phyloP scores from a whole-genome alignment of 768 basidiomycete genomes.

The Boletus bicolor region DNA sequence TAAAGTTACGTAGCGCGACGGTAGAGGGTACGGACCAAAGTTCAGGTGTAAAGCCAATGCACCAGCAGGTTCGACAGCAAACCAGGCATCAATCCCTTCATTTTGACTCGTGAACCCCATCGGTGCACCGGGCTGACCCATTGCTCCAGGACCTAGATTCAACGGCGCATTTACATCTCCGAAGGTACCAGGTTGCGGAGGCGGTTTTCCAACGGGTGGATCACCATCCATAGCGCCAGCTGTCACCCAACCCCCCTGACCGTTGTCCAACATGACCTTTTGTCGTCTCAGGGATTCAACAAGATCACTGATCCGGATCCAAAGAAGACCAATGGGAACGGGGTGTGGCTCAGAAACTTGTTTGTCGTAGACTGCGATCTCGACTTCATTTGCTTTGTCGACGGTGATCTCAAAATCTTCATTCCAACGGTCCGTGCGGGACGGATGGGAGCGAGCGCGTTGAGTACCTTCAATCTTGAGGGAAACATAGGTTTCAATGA shows the following conservation, averaged over 20 bases:
- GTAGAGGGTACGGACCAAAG: constrained; percentile 65
- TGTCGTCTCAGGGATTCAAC: constrained; percentile 91
- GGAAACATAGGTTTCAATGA: constrained; percentile 82
- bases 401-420: constrained; percentile 96
- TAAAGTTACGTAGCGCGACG: not conserved
- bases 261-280: constrained; percentile 82
- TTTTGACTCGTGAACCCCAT: constrained; percentile 21
- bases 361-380: constrained; percentile 93
- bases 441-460: constrained; percentile 86
- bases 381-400: constrained; percentile 98
- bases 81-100: constrained; percentile 96
- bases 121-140: constrained; percentile 30
- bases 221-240: constrained; percentile 84
- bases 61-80: constrained; percentile 96
- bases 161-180: constrained; percentile 45
- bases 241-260: constrained; percentile 94
- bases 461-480: constrained; percentile 97
- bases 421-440: constrained; percentile 95
- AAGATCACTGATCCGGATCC: constrained; percentile 91
- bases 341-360: constrained; percentile 77
- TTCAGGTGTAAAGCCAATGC: constrained; percentile 84
- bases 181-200: constrained; percentile 48
- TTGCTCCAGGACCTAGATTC: constrained; percentile 32
- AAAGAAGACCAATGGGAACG: constrained; percentile 89
- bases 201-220: constrained; percentile 42